Evolutionary conservation across 129 eudicot species (phyloP).

Genomic region (Erigeron canadensis): DNA sequence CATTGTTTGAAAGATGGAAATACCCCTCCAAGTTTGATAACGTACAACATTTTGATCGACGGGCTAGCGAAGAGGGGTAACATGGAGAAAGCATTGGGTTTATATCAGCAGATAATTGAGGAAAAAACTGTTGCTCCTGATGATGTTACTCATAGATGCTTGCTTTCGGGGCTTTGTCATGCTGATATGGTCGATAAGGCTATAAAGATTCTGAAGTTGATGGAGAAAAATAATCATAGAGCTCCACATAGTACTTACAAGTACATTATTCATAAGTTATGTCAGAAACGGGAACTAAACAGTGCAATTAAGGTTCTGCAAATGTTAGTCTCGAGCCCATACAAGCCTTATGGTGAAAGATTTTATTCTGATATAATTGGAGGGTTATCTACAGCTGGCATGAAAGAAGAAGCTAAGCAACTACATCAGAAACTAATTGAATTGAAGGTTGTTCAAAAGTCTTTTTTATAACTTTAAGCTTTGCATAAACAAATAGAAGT

Average conservation of each 20-base stretch:
- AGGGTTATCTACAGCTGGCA: slow-evolving; percentile 48
- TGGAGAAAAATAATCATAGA: slow-evolving; percentile 43
- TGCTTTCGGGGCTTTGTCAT: slow-evolving; percentile 65
- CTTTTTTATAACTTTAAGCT: slow-evolving; percentile 9
- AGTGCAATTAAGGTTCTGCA: slow-evolving; percentile 56
- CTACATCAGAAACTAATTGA: slow-evolving; percentile 49
- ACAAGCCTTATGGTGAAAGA: slow-evolving; percentile 17
- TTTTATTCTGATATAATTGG: slow-evolving; percentile 41
- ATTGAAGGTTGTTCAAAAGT: slow-evolving; percentile 37
- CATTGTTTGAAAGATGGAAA: slow-evolving; percentile 36
- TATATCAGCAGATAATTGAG: slow-evolving; percentile 45
- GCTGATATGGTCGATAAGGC: slow-evolving; percentile 62
- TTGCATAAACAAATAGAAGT: slow-evolving; percentile 11
- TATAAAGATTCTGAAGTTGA: slow-evolving; percentile 48
- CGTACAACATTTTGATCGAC: slow-evolving; percentile 69
- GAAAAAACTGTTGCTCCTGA: slow-evolving; percentile 50
- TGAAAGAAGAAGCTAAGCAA: slow-evolving; percentile 36
- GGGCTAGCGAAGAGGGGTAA: slow-evolving; percentile 67
- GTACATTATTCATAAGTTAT: slow-evolving; percentile 50
- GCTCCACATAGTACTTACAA: slow-evolving; percentile 60
- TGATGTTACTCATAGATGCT: slow-evolving; percentile 62
- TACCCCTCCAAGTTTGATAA: slow-evolving; percentile 55
- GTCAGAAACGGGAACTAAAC: slow-evolving; percentile 49
- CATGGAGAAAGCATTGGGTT: slow-evolving; percentile 63
- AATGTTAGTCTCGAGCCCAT: slow-evolving; percentile 48